These are phyloP conservation scores for Boletus reticuloceps DNA, from an alignment of 768 basidiomycete species.

Conservation along the genomic window DNA sequence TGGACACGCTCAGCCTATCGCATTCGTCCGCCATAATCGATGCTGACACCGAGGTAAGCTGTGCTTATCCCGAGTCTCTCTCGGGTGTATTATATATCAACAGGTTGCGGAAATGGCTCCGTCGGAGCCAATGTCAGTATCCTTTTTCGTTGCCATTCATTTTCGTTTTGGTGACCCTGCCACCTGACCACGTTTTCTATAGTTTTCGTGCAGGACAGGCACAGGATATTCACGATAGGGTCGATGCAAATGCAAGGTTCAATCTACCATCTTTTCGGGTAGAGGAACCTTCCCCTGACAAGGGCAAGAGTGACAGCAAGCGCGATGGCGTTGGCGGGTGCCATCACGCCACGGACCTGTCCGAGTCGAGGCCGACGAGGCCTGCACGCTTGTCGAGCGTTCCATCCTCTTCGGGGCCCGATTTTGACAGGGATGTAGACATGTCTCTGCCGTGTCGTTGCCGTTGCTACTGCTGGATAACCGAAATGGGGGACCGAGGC, in stretches of 20 bases:
- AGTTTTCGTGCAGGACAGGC: slow-evolving; percentile 13
- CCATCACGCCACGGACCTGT: neutral
- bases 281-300: slow-evolving; percentile 14
- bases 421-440: neutral
- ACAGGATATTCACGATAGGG: neutral
- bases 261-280: slow-evolving; percentile 18
- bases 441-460: neutral
- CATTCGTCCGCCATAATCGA: slow-evolving; percentile 2
- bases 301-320: neutral
- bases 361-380: slow-evolving; percentile 2
- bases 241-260: slow-evolving; percentile 7
- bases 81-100: slow-evolving; percentile 2
- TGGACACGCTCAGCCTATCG: slow-evolving; percentile 15
- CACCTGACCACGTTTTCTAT: slow-evolving; percentile 9
- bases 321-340: neutral
- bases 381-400: neutral
- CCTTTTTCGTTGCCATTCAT: slow-evolving; percentile 9
- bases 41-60: slow-evolving; percentile 10
- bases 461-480: neutral
- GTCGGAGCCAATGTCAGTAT: slow-evolving; percentile 12
- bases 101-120: slow-evolving; percentile 10
- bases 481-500: neutral
- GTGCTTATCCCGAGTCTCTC: neutral
- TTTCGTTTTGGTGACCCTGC: slow-evolving; percentile 5
- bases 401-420: neutral